phyloP scores from a whole-genome alignment of 352 stramenopile genomes.

The Phytophthora fragariae region DNA sequence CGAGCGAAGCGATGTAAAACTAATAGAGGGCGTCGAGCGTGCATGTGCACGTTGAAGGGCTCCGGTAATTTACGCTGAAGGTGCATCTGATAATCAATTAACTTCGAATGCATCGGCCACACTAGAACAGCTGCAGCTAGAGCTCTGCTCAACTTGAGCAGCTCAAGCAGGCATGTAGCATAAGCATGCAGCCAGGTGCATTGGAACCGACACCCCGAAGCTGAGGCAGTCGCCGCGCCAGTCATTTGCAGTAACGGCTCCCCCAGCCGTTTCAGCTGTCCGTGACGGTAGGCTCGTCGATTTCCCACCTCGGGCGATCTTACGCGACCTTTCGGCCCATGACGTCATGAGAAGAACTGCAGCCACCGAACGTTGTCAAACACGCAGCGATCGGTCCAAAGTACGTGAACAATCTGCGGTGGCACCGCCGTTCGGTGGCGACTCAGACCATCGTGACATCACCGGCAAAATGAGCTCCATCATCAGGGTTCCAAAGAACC shows the following conservation, averaged over 20 bases:
- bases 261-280: slow-evolving; percentile 8
- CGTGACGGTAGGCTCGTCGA: slow-evolving; percentile 21
- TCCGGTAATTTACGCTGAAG: slow-evolving; percentile 1
- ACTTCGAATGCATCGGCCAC: neutral
- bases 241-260: slow-evolving; percentile 13
- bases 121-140: neutral
- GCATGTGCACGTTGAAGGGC: neutral
- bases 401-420: neutral
- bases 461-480: neutral
- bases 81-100: neutral
- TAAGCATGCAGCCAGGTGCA: neutral
- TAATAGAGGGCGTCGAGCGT: slow-evolving; percentile 10
- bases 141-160: neutral
- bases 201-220: neutral
- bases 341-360: slow-evolving; percentile 1
- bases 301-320: slow-evolving; percentile 9
- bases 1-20: slow-evolving; percentile 10
- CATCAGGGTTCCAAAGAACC: neutral
- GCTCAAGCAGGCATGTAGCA: neutral
- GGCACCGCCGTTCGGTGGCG: slow-evolving; percentile 20
- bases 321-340: slow-evolving; percentile 19
- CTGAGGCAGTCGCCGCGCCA: slow-evolving; percentile 1
- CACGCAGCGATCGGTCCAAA: slow-evolving; percentile 14
- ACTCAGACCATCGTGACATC: slow-evolving; percentile 17
- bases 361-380: slow-evolving; percentile 18